Percentiles rank a stretch among this genome's conserved stretches.
Conservation (phyloP, 345 rosid genomes). For the Laguncularia racemosa region DNA sequence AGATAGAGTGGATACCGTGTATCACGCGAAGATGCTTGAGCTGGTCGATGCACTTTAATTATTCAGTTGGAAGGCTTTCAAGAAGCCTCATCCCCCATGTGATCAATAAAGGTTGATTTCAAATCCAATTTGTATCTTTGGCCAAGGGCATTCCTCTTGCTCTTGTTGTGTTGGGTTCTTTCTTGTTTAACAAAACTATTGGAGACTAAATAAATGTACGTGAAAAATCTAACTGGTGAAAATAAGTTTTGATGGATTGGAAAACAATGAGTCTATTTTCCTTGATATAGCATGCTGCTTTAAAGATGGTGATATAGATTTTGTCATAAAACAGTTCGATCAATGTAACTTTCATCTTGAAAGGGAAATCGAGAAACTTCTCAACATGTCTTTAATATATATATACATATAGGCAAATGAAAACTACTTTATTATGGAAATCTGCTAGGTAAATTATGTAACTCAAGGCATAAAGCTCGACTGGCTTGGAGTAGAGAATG, state of each 20-base stretch:
- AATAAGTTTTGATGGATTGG: conserved; percentile 11
- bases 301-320: conserved; percentile 1
- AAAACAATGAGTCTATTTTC: conserved; percentile 6
- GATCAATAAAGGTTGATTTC: neutral
- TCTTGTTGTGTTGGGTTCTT: conserved; percentile 10
- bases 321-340: neutral
- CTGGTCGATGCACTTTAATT: conserved; percentile 9
- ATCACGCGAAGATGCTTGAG: conserved; percentile 5
- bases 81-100: neutral
- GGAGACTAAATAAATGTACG: conserved; percentile 2
- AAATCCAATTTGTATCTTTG: neutral
- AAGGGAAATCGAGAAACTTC: conserved; percentile 1
- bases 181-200: conserved; percentile 5
- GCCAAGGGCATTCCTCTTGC: conserved; percentile 17
- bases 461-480: conserved; percentile 12
- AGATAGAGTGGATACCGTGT: neutral
- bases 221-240: neutral
- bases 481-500: neutral
- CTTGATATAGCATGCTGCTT: conserved; percentile 14
- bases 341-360: conserved; percentile 3
- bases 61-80: conserved; percentile 11
- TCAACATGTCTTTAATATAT: conserved; percentile 2
- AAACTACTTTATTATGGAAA: neutral
- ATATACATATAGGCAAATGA: neutral
- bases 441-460: conserved; percentile 15